These are phyloP conservation scores for Phytophthora idaei DNA, from an alignment of 352 stramenopile species.

Conservation along the genomic window DNA sequence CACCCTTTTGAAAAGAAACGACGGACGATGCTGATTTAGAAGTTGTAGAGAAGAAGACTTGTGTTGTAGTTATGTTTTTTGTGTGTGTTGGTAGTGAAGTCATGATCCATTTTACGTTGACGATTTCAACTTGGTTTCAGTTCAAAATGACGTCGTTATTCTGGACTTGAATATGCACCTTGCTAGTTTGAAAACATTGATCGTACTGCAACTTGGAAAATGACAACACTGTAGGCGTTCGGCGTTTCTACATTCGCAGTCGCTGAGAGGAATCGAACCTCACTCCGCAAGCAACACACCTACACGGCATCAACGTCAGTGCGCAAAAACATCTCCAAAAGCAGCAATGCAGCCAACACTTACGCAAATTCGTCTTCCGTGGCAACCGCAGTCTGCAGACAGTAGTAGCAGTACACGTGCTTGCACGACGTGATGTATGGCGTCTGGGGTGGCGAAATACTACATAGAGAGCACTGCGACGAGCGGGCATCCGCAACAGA, in stretches of 20 bases:
- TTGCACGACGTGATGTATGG: conserved; percentile 90
- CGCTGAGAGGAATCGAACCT: conserved; percentile 73
- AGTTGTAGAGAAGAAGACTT: not conserved
- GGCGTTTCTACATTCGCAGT: conserved; percentile 39
- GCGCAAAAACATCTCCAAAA: not conserved
- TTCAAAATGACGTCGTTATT: too few relatives aligned
- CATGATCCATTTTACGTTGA: too few relatives aligned
- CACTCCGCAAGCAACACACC: conserved; percentile 63
- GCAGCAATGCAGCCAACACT: conserved; percentile 22
- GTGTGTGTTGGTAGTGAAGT: too few relatives aligned
- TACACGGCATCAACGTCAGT: conserved; percentile 23
- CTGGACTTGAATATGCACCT: too few relatives aligned
- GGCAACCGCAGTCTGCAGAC: conserved; percentile 75
- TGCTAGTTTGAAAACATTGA: too few relatives aligned
- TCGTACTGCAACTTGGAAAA: too few relatives aligned
- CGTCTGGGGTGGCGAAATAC: conserved; percentile 63
- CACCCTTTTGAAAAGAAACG: conserved; percentile 66
- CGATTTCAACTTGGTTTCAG: too few relatives aligned
- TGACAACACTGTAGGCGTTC: not conserved
- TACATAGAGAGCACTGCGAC: conserved; percentile 68
- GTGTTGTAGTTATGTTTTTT: too few relatives aligned
- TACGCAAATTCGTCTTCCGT: conserved; percentile 76
- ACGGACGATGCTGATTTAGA: not conserved
- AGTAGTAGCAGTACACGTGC: conserved; percentile 89
- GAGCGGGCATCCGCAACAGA: conserved; percentile 12